phyloP scores from a whole-genome alignment of 371 early-diverging fungal genomes.

The Mortierella sp. region DNA sequence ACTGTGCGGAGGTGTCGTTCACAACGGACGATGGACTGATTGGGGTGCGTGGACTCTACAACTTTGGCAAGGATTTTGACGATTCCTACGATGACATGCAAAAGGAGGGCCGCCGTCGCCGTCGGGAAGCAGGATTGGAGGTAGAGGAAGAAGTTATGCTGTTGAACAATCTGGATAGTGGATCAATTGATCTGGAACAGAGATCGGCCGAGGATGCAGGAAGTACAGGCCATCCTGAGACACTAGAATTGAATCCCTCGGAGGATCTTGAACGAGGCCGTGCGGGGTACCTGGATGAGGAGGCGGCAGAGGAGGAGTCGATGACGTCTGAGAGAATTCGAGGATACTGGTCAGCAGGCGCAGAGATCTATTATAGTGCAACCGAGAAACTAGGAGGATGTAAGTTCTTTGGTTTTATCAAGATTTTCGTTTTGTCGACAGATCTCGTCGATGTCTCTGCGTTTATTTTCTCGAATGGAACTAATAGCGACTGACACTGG shows the following conservation, averaged over 20 bases:
- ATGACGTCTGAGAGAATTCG: conserved; percentile 40
- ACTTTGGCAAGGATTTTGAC: conserved; percentile 69
- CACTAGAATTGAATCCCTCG: not conserved
- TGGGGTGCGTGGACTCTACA: conserved; percentile 84
- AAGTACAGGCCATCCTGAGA: not conserved
- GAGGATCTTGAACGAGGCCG: not conserved
- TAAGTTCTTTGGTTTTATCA: conserved; percentile 57
- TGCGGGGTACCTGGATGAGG: conserved; percentile 23
- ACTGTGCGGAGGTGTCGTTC: conserved; percentile 84
- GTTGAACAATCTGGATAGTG: conserved; percentile 22
- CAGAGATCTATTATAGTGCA: conserved; percentile 87
- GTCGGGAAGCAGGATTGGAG: conserved; percentile 3
- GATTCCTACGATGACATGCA: conserved; percentile 39
- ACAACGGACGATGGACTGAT: conserved; percentile 83
- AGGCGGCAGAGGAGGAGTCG: conserved; percentile 25
- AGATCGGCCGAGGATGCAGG: not conserved
- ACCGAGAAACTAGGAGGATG: conserved; percentile 91
- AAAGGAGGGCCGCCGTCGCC: conserved; percentile 32
- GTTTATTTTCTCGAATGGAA: not conserved
- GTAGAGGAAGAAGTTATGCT: conserved; percentile 21
- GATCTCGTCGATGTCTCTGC: not conserved
- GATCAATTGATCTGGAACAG: conserved; percentile 24
- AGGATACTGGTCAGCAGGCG: conserved; percentile 82
- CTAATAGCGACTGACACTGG: not conserved
- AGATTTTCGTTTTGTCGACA: not conserved